Conservation (phyloP, 495 filamentous ascomycete genomes). For the Lindgomyces ingoldianus region DNA sequence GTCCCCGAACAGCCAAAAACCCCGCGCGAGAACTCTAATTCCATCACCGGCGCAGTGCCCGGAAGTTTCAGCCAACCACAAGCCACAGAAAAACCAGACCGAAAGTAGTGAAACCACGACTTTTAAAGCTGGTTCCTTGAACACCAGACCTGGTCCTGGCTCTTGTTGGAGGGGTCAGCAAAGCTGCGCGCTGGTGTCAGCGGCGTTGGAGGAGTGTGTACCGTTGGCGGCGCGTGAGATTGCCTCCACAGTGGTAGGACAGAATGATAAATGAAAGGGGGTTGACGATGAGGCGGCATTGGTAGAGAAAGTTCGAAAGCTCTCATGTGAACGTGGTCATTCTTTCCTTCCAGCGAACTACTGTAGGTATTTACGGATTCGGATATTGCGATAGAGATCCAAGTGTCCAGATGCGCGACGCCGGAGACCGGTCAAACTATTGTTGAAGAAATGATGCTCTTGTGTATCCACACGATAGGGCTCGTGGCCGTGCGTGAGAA, state of each 20-base stretch:
- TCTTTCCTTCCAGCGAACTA: background rate
- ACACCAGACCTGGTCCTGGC: background rate
- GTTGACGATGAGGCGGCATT: conserved; percentile 19
- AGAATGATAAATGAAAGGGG: background rate
- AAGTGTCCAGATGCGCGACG: background rate
- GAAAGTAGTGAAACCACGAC: conserved; percentile 9
- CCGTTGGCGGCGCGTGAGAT: conserved; percentile 1
- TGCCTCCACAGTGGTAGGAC: background rate
- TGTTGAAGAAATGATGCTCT: conserved; percentile 10
- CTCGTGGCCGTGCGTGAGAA: conserved; percentile 10
- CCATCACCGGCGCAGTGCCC: background rate
- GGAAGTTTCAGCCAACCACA: conserved; percentile 11
- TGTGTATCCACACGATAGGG: conserved; percentile 20
- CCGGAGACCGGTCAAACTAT: background rate
- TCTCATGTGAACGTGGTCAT: conserved; percentile 15
- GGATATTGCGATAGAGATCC: conserved; percentile 17
- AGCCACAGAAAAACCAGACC: background rate
- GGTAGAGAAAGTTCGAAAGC: too few relatives aligned
- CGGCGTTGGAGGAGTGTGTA: background rate
- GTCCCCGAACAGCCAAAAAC: conserved; percentile 20
- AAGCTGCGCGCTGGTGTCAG: background rate
- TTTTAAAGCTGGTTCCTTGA: background rate
- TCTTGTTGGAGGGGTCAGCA: background rate
- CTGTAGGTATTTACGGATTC: conserved; percentile 1
- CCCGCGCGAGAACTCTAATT: conserved; percentile 26